Base-by-base conservation (phyloP, 768 basidiomycete species). In the Tulasnella calospora region DNA sequence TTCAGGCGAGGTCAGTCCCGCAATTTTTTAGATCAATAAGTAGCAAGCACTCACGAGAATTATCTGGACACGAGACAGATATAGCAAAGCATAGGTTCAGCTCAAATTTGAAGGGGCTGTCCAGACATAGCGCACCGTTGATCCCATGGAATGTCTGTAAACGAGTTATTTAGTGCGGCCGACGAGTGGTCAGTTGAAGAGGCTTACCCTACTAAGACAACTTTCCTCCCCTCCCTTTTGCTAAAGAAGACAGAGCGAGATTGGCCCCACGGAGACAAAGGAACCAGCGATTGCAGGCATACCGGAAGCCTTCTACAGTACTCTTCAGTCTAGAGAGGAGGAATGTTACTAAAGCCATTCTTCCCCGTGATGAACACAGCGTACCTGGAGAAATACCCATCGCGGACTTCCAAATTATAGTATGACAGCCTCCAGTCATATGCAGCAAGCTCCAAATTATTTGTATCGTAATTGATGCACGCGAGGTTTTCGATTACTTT, bases 401-500 rank as follows among this genome's bases (percentile, higher is more conserved):
- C 95, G 23, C 95, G 90, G 81, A 92, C 92, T 85, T 99, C 95
- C 3, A 98, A 89, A 83, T 99, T 99, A 84, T 89, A 92, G 83
- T 90, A 94, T 19, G 93, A 94, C 44, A 94, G 83, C 55, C 93
- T 88, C 97, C 96, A 98, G 81, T 98, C 96, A 82, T 98, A 98
- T 19, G 94, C 90, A 0, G 93, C 93, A 5, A 95, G 87, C 82
- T 91, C 87, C 44, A 96, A 85, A 81, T 95, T 96, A 81, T 96
- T 94, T 0, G 94, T 93, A 81, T 98, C 96, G 82, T 98, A 99
- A 82, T 92, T 92, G 27, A 98, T 89, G 0, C 92, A 94, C 0
- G 97, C 96, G 2, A 98, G 88, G 81, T 99, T 99, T 84, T 98
- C 94, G 13, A 99, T 90, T 74, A 98, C 93, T 84, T 96, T 96